These are phyloP conservation scores for Pichia sp. DNA, from an alignment of 1,139 yeast species.

Conservation along the genomic window DNA sequence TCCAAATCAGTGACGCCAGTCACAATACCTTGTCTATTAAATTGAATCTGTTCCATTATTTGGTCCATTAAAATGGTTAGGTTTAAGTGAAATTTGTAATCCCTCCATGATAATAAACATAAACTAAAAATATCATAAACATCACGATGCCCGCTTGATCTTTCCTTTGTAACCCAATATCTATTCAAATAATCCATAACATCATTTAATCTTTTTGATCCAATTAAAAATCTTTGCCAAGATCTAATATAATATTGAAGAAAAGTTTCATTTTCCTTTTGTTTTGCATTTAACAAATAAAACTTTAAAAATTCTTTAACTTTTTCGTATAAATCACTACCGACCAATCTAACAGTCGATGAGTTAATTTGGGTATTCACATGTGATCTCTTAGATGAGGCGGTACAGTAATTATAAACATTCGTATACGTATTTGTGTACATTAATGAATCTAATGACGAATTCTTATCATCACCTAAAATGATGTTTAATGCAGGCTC, in stretches of 20 bases:
- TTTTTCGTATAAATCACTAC: conserved; percentile 80
- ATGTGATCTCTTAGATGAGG: conserved; percentile 43
- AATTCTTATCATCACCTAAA: conserved; percentile 59
- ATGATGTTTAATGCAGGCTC: conserved; percentile 70
- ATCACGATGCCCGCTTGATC: conserved; percentile 91
- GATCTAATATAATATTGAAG: conserved; percentile 78
- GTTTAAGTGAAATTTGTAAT: conserved; percentile 67
- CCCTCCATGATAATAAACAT: conserved; percentile 84
- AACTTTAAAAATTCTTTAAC: conserved; percentile 58
- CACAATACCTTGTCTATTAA: conserved; percentile 74
- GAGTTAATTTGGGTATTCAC: conserved; percentile 30
- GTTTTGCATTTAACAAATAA: conserved; percentile 49
- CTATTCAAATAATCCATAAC: conserved; percentile 94
- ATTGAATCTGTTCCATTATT: conserved; percentile 66
- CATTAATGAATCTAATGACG: conserved; percentile 65
- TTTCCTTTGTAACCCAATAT: conserved; percentile 95
- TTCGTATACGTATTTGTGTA: conserved; percentile 71
- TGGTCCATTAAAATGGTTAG: conserved; percentile 57
- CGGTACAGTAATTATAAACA: conserved; percentile 88
- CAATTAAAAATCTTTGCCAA: conserved; percentile 87
- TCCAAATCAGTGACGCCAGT: conserved; percentile 66
- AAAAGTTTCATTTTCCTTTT: conserved; percentile 58
- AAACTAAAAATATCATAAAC: conserved; percentile 87
- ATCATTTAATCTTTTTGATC: conserved; percentile 88
- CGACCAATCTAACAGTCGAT: conserved; percentile 48